phyloP scores from a whole-genome alignment of 768 basidiomycete species.

The Mycena haematopus region DNA sequence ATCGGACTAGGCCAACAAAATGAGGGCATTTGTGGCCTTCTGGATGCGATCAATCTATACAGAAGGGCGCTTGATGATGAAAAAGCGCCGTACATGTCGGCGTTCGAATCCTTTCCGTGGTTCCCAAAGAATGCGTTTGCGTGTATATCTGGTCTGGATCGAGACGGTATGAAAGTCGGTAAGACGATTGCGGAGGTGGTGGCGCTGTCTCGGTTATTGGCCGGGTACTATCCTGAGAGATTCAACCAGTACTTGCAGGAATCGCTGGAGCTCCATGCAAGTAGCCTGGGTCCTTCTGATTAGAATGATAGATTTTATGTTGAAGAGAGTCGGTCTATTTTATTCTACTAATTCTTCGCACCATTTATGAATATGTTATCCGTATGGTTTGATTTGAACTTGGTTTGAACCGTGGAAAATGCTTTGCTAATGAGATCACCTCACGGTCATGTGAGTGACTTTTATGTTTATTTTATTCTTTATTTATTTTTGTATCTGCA shows the following conservation, averaged over 20 bases:
- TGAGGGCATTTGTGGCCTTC: slow-evolving; percentile 9
- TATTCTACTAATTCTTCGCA: no score
- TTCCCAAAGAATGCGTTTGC: slow-evolving; percentile 21
- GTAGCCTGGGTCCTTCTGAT: neutral
- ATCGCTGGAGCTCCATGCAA: slow-evolving; percentile 9
- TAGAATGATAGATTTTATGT: no score
- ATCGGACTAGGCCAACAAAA: slow-evolving; percentile 7
- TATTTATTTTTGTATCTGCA: no score
- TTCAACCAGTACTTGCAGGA: slow-evolving; percentile 10
- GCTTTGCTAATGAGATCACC: neutral
- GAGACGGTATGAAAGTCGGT: neutral
- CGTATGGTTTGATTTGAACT: neutral
- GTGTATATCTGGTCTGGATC: slow-evolving; percentile 12
- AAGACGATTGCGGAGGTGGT: slow-evolving; percentile 9
- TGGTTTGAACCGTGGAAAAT: neutral
- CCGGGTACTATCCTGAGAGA: neutral
- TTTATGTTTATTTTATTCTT: no score
- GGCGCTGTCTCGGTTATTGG: slow-evolving; percentile 8
- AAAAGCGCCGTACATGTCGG: neutral
- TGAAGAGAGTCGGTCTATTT: no score
- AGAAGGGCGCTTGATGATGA: neutral
- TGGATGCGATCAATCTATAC: slow-evolving; percentile 17
- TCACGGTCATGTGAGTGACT: neutral
- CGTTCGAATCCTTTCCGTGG: slow-evolving; percentile 30
- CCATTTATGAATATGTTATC: no score